phyloP scores from a whole-genome alignment of 225 moss, liverwort and hornwort species.

The Sphagnum contortum region DNA sequence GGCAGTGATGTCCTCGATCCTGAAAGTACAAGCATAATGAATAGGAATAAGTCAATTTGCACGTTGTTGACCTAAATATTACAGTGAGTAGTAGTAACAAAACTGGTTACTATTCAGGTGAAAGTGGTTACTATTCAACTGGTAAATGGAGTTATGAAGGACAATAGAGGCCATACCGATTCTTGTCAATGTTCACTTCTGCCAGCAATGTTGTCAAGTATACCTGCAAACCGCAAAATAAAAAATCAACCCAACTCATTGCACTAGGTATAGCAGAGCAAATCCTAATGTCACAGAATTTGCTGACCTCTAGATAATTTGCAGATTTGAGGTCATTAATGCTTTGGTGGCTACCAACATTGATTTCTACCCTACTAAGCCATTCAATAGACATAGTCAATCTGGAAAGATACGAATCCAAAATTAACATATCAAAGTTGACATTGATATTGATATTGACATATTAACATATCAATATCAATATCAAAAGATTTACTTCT shows the following conservation, averaged over 20 bases:
- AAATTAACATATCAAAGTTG: too few relatives aligned
- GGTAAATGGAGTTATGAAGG: background rate
- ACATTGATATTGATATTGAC: too few relatives aligned
- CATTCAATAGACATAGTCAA: too few relatives aligned
- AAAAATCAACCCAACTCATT: too few relatives aligned
- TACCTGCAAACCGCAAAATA: slow-evolving; percentile 33
- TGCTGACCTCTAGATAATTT: background rate
- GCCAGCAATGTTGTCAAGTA: slow-evolving; percentile 78
- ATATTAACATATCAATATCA: too few relatives aligned
- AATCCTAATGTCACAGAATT: background rate
- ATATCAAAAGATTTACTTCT: too few relatives aligned
- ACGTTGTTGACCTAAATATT: background rate
- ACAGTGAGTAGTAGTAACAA: background rate
- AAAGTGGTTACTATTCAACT: too few relatives aligned
- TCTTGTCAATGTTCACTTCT: slow-evolving; percentile 70
- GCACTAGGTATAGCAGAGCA: background rate
- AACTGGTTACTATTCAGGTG: background rate
- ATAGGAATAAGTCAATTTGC: background rate
- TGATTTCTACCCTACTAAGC: too few relatives aligned
- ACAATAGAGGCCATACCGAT: slow-evolving; percentile 32
- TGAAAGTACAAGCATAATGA: slow-evolving; percentile 10
- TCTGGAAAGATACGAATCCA: too few relatives aligned
- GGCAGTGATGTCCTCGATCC: slow-evolving; percentile 54
- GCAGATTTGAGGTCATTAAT: too few relatives aligned
- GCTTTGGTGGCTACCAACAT: too few relatives aligned